Conservation (phyloP, 495 filamentous ascomycete species). For the Astrothelium macrocarpum region DNA sequence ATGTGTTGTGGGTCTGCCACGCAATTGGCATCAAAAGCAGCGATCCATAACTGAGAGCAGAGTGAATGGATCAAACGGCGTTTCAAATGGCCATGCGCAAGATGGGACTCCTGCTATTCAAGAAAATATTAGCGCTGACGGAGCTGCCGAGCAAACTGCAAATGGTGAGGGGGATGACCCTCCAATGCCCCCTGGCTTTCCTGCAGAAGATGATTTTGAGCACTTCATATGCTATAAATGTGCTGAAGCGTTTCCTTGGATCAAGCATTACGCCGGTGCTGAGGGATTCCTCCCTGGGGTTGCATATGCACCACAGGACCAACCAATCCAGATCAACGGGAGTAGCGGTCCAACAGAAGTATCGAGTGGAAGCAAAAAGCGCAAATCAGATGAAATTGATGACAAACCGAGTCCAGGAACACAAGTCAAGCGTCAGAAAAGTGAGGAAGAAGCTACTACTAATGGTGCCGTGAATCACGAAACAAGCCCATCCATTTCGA, state of each 20-base stretch:
- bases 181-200: conserved; percentile 73
- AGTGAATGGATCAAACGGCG: conserved; percentile 11
- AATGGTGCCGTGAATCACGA: conserved; percentile 14
- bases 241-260: conserved; percentile 79
- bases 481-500: conserved; percentile 38
- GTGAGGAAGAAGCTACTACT: conserved; percentile 13
- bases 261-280: conserved; percentile 80
- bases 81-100: conserved; percentile 16
- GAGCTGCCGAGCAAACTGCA: conserved; percentile 3
- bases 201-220: conserved; percentile 78
- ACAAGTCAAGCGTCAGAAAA: conserved; percentile 26
- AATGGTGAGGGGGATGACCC: conserved; percentile 39
- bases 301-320: conserved; percentile 26
- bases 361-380: conserved; percentile 50
- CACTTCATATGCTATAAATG: conserved; percentile 92
- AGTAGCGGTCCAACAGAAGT: conserved; percentile 10
- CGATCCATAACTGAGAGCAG: neutral
- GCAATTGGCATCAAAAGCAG: conserved; percentile 37
- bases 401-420: conserved; percentile 7
- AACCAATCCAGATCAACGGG: conserved; percentile 2
- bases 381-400: conserved; percentile 54
- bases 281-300: conserved; percentile 72
- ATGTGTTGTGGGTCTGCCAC: conserved; percentile 72
- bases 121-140: conserved; percentile 11
- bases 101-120: conserved; percentile 17